phyloP scores from a whole-genome alignment of 495 filamentous ascomycete genomes.

The Talaromyces stipitatus region DNA sequence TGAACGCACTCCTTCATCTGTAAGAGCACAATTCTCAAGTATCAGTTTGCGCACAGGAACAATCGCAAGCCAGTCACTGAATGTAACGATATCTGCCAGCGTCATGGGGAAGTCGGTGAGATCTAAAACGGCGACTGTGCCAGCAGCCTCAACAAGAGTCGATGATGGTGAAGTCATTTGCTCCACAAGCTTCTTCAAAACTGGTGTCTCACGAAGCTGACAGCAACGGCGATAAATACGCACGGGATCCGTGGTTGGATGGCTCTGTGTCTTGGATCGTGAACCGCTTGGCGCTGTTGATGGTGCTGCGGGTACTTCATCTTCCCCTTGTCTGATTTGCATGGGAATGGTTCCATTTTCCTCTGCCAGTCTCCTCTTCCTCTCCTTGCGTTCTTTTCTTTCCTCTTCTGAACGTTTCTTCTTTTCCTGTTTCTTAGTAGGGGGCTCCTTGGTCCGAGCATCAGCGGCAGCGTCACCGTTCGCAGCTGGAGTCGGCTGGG shows the following conservation, averaged over 20 bases:
- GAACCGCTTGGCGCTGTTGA: slow-evolving; percentile 13
- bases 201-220: slow-evolving; percentile 83
- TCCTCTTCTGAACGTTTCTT: slow-evolving; percentile 88
- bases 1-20: slow-evolving; percentile 76
- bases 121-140: slow-evolving; percentile 73
- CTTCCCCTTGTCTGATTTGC: slow-evolving; percentile 57
- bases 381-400: slow-evolving; percentile 77
- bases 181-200: slow-evolving; percentile 79
- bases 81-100: slow-evolving; percentile 70
- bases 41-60: slow-evolving; percentile 82
- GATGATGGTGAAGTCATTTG: slow-evolving; percentile 68
- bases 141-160: slow-evolving; percentile 49
- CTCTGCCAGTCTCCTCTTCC: slow-evolving; percentile 67
- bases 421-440: slow-evolving; percentile 73
- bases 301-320: slow-evolving; percentile 34
- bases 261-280: slow-evolving; percentile 49
- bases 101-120: slow-evolving; percentile 78
- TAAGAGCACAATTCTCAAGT: slow-evolving; percentile 78
- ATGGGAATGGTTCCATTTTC: slow-evolving; percentile 75
- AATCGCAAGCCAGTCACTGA: slow-evolving; percentile 89
- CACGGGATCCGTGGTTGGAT: slow-evolving; percentile 82
- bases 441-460: slow-evolving; percentile 39
- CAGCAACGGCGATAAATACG: slow-evolving; percentile 94
- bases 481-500: not conserved
- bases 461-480: slow-evolving; percentile 24